Base-by-base conservation (phyloP, 305 asterid species). In the Fraxinus floribunda region DNA sequence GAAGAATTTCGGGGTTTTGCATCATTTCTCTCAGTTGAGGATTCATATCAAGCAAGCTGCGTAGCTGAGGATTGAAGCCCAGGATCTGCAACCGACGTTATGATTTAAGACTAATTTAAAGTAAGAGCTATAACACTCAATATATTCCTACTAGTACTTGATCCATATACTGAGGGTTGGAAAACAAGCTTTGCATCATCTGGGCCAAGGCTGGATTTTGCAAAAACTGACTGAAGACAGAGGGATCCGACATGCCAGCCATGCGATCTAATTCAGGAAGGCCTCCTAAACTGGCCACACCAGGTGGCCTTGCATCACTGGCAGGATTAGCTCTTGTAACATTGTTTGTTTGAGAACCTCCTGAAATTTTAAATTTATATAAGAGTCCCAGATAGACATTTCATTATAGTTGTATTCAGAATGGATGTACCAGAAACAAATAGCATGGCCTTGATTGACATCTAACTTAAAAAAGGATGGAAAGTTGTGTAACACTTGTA, bases 181-280 rank as follows among this genome's bases (percentile, higher is more conserved):
- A 92, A 81, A 92, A 90, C 85, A 90, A 81, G 86, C 88, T 91
- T 70, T 87, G 94, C 90, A 85, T 88, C 93, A 90, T 91, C 89
- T 92, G 95, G 34, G 90, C 35, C 80, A 90, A 74, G 30, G 91
- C 87, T 75, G 94, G 94, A 79, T 85, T 90, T 82, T 90, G 92
- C 89, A 89, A n/a, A 49, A 92, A 62, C 82, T 89, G 94, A 77
- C 78, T 85, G 34, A 86, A 62, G 15, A 83, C 11, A 41, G 92
- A 66, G 22, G 90, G 55, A 83, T 88, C 91, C 26, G 84, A 79
- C 84, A 80, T 79, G 72, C 91, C 79, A 3, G 15, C 88, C 57
- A 87, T 30, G 29, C 78, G 86, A 49, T 86, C 89, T 77, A 87
- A 57, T 30, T 78, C 90, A 36, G 90, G 89, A 36, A 84, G 87